phyloP scores from a whole-genome alignment of 208 protist genomes.

The Leishmania arabica region DNA sequence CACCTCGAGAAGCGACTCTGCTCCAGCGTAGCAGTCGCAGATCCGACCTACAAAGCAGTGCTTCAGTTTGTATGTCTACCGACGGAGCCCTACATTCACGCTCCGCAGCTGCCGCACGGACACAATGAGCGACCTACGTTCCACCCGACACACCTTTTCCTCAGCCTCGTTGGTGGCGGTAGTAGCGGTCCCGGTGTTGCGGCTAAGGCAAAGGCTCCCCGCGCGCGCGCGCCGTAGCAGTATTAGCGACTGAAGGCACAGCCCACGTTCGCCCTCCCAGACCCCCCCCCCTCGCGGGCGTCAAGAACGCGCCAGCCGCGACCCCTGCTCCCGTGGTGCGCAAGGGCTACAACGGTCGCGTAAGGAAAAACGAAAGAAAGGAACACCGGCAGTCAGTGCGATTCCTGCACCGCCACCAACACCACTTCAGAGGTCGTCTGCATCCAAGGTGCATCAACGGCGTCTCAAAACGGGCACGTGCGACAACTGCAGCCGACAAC shows the following conservation, averaged over 20 bases:
- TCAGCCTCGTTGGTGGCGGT: not conserved
- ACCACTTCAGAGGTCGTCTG: not conserved
- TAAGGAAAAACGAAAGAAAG: not conserved
- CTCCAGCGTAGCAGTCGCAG: not conserved
- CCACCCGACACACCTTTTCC: not conserved
- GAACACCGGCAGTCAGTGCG: not conserved
- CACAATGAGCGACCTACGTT: not conserved
- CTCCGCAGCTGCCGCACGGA: not conserved
- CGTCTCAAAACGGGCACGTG: not conserved
- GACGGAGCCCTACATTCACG: constrained; percentile 2
- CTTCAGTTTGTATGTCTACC: constrained; percentile 1
- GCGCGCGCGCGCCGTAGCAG: not conserved
- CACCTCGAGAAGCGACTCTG: constrained; percentile 1
- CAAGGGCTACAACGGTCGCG: not conserved
- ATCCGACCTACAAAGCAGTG: not conserved
- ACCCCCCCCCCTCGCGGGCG: not conserved
- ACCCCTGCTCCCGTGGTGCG: not conserved
- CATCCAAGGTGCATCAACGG: not conserved
- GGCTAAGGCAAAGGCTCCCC: not conserved
- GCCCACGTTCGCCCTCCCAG: not conserved
- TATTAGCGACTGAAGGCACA: not conserved
- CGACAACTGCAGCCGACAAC: not conserved
- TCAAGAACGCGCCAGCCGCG: not conserved
- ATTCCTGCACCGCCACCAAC: not conserved
- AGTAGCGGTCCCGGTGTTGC: not conserved